phyloP scores from a whole-genome alignment of 1,284 basidiomycete species.

The Porodaedalea pini region DNA sequence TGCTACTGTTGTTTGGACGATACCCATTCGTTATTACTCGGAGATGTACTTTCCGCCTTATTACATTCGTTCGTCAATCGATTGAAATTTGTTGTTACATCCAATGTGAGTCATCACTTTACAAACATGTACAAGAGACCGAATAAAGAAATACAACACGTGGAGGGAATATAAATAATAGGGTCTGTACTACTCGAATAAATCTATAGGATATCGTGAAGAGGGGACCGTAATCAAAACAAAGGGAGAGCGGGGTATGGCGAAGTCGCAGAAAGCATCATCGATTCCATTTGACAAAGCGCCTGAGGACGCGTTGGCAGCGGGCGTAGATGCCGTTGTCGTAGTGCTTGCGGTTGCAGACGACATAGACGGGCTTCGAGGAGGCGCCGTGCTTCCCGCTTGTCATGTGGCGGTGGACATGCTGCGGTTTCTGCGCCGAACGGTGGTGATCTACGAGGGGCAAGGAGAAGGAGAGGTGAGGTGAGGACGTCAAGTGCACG shows the following conservation, averaged over 20 bases:
- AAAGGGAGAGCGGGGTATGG: background rate
- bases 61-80: too few relatives aligned
- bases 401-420: constrained; percentile 13
- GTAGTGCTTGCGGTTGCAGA: constrained; percentile 17
- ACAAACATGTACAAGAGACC: too few relatives aligned
- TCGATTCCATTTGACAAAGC: constrained; percentile 16
- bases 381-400: background rate
- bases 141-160: too few relatives aligned
- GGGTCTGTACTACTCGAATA: too few relatives aligned
- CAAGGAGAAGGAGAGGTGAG: background rate
- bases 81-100: too few relatives aligned
- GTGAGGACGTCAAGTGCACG: background rate
- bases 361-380: constrained; percentile 6
- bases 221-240: background rate
- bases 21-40: too few relatives aligned
- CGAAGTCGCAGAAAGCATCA: background rate
- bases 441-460: constrained; percentile 4
- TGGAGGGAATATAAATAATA: too few relatives aligned
- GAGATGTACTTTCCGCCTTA: too few relatives aligned
- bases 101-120: too few relatives aligned
- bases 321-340: constrained; percentile 18
- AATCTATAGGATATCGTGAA: too few relatives aligned
- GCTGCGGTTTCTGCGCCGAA: constrained; percentile 1
- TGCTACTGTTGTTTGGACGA: too few relatives aligned
- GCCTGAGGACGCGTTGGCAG: constrained; percentile 17